A percentile compares a stretch with the other conserved stretches of the same genome.
These are phyloP conservation scores for Penicillium roqueforti DNA, from an alignment of 495 filamentous ascomycete species.

Conservation along the genomic window DNA sequence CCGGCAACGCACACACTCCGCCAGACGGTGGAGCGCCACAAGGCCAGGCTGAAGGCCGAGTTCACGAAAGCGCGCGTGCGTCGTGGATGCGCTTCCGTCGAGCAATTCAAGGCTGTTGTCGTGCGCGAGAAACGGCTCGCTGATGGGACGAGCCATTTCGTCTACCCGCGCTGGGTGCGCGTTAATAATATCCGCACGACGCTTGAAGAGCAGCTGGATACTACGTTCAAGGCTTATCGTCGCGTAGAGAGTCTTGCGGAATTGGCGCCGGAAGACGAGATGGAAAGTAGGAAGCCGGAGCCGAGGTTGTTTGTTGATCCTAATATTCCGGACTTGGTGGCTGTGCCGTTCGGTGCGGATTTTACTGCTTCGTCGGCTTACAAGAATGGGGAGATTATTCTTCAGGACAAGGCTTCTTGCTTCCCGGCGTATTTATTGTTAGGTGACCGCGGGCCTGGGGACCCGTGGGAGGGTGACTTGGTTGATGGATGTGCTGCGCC, in stretches of 20 bases:
- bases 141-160: slow-evolving; percentile 14
- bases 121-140: slow-evolving; percentile 34
- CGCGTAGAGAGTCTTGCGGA: slow-evolving; percentile 44
- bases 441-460: slow-evolving; percentile 35
- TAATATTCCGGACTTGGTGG: slow-evolving; percentile 78
- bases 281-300: slow-evolving; percentile 24
- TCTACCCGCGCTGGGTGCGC: slow-evolving; percentile 82
- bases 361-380: slow-evolving; percentile 69
- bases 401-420: slow-evolving; percentile 96
- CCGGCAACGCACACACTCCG: slow-evolving; percentile 72
- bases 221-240: slow-evolving; percentile 60
- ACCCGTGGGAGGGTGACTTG: slow-evolving; percentile 57
- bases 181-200: slow-evolving; percentile 75
- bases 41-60: slow-evolving; percentile 73
- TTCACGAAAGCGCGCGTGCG: slow-evolving; percentile 73
- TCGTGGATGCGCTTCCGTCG: slow-evolving; percentile 59
- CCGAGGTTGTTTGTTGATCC: slow-evolving; percentile 58
- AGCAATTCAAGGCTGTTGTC: slow-evolving; percentile 57
- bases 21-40: slow-evolving; percentile 71
- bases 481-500: slow-evolving; percentile 91
- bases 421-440: slow-evolving; percentile 82
- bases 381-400: slow-evolving; percentile 67
- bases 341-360: slow-evolving; percentile 63
- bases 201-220: slow-evolving; percentile 61
- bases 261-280: slow-evolving; percentile 25